phyloP scores from a whole-genome alignment of 2,329 filamentous ascomycete genomes.

The Epichloe bromicola region DNA sequence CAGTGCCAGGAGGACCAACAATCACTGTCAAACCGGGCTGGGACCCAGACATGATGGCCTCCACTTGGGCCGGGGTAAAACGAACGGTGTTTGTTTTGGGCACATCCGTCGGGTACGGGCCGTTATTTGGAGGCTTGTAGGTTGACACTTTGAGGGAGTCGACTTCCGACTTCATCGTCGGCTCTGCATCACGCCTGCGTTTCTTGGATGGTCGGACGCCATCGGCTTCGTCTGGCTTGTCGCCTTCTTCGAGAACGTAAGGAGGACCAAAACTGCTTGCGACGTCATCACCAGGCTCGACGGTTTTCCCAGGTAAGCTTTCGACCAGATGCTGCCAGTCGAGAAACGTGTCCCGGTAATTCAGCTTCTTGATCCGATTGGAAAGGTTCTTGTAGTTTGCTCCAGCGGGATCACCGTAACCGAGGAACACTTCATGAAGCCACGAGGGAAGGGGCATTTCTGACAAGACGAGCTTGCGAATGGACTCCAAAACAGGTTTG shows the following conservation, averaged over 20 bases:
- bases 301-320: conserved; percentile 73
- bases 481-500: conserved; percentile 82
- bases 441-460: conserved; percentile 78
- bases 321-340: conserved; percentile 91
- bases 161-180: conserved; percentile 44
- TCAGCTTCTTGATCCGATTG: conserved; percentile 64
- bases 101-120: conserved; percentile 76
- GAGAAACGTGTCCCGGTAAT: conserved; percentile 89
- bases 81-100: conserved; percentile 72
- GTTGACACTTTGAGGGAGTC: conserved; percentile 73
- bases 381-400: conserved; percentile 75
- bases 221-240: conserved; percentile 37
- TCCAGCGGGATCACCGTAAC: conserved; percentile 82
- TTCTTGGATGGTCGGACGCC: conserved; percentile 64
- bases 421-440: conserved; percentile 95
- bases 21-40: conserved; percentile 91
- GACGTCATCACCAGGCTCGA: conserved; percentile 64
- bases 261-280: conserved; percentile 70
- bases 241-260: conserved; percentile 63
- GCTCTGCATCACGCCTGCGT: conserved; percentile 66
- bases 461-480: conserved; percentile 71
- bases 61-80: conserved; percentile 82
- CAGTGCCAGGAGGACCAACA: conserved; percentile 89
- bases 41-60: conserved; percentile 85
- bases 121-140: conserved; percentile 77